Evolutionary conservation across 371 early-diverging fungal species (phyloP), one percentile per base, ranked within the genome.

Genomic region (Mortierella sp.): DNA sequence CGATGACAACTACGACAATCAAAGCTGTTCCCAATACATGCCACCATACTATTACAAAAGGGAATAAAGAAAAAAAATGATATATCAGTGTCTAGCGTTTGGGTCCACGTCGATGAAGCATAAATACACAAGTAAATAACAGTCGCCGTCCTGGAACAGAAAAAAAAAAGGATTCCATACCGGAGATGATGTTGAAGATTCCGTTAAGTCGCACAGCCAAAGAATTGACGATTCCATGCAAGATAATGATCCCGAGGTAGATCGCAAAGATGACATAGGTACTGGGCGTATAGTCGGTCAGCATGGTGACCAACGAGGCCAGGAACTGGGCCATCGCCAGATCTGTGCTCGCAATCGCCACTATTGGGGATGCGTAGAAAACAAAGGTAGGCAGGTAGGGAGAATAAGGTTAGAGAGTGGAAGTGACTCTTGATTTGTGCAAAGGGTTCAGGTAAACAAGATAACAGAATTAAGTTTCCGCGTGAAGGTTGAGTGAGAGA

Each of bases 201-300:
- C 89, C 88, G 82, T 93, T 92, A 68, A 92, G 80, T 51, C 88
- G 87, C 48, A 89, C 83, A 8, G 89, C 88, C 75, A 92, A 65
- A 16, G 91, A 90, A 78, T 93, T 93, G 73, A 92, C 89, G 12
- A 93, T 65, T 10, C 91, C 93, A 48, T 91, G 91, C 12, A 90
- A 84, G 43, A 92, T 49, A 58, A 90, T 88, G 43, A 93, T 89
- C 2, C 89, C 91, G 65, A 91, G 83, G 78, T 93, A 92, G 41
- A 92, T 88, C 3, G 84, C 91, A 72, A 90, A 85, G 77, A 85
- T 85, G 32, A 81, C 79, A 72, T 90, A 90, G 27, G 88, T 88
- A 73, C 84, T 88, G 16, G 89, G 86, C 49, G 75, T 65, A 44
- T 89, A 88, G 3, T 82, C 82, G 3, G 90, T 60, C 14, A 76